Percentiles rank a stretch among this genome's conserved stretches.
These are phyloP conservation scores for Taiwanofungus camphoratus DNA, from an alignment of 1,284 basidiomycete genomes.

Conservation along the genomic window DNA sequence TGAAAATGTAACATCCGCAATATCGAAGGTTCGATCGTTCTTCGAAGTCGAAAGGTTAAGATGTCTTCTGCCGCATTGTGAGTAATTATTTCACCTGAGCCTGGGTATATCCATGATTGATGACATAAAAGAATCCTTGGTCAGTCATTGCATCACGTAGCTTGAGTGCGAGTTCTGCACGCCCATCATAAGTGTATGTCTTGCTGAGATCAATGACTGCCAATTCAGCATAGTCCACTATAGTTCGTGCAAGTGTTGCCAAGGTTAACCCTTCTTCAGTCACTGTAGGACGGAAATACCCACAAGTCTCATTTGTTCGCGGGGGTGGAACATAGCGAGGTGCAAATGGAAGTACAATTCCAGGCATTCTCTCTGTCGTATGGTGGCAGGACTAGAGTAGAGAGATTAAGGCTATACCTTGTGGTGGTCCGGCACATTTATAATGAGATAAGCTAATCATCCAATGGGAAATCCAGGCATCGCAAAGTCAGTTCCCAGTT, in stretches of 20 bases:
- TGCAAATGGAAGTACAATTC: constrained; percentile 11
- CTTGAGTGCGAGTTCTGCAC: constrained; percentile 39
- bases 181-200: constrained; percentile 39
- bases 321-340: constrained; percentile 33
- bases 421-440: too few relatives aligned
- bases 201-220: constrained; percentile 57
- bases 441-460: too few relatives aligned
- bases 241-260: too few relatives aligned
- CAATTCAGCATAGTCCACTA: constrained; percentile 67
- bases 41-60: constrained; percentile 28
- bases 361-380: constrained; percentile 12
- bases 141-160: constrained; percentile 51
- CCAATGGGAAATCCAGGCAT: too few relatives aligned
- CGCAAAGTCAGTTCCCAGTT: too few relatives aligned
- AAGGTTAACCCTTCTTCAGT: constrained; percentile 60
- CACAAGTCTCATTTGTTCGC: constrained; percentile 29
- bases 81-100: constrained; percentile 33
- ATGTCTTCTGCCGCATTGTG: too few relatives aligned
- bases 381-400: too few relatives aligned
- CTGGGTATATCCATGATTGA: constrained; percentile 49
- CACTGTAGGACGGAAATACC: constrained; percentile 29
- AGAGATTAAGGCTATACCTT: too few relatives aligned
- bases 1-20: constrained; percentile 32
- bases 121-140: constrained; percentile 57
- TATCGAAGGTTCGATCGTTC: constrained; percentile 15